These are phyloP conservation scores for Neoscytalidium dimidiatum DNA, from an alignment of 2,329 filamentous ascomycete species.

Conservation along the genomic window DNA sequence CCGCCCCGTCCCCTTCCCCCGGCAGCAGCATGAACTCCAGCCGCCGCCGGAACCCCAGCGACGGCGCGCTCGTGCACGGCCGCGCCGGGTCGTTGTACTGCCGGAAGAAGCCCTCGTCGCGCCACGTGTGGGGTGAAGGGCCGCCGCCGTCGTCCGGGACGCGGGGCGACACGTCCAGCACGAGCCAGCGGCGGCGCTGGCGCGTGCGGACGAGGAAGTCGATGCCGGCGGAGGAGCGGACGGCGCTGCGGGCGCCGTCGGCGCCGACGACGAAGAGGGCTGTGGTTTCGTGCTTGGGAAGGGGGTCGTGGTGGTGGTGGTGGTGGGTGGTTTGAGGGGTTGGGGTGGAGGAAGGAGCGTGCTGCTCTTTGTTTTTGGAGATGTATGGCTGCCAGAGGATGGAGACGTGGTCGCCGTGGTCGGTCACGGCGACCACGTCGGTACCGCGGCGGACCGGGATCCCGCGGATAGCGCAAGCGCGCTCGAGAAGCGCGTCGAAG, in stretches of 20 bases:
- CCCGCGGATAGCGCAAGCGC: background rate
- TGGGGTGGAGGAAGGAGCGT: background rate
- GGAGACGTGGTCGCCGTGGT: background rate
- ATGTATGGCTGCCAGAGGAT: background rate
- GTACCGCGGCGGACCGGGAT: background rate
- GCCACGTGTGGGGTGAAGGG: background rate
- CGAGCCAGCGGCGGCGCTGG: background rate
- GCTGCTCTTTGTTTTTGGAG: background rate
- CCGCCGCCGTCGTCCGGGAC: background rate
- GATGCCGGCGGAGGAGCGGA: background rate
- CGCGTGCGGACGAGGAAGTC: background rate
- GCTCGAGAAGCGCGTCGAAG: background rate
- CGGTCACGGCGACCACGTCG: background rate
- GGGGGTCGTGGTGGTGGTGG: too few relatives aligned
- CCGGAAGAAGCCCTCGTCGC: background rate
- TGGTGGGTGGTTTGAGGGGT: background rate
- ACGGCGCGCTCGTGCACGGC: background rate
- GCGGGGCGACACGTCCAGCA: background rate
- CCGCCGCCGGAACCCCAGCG: background rate
- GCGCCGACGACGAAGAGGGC: background rate
- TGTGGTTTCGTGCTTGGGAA: too few relatives aligned
- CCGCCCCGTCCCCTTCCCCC: background rate
- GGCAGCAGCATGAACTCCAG: background rate
- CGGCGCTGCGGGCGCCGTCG: background rate
- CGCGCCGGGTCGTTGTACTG: background rate